Evolutionary conservation across 2,329 filamentous ascomycete genomes (phyloP).

Genomic region (Aspergillus sp.): DNA sequence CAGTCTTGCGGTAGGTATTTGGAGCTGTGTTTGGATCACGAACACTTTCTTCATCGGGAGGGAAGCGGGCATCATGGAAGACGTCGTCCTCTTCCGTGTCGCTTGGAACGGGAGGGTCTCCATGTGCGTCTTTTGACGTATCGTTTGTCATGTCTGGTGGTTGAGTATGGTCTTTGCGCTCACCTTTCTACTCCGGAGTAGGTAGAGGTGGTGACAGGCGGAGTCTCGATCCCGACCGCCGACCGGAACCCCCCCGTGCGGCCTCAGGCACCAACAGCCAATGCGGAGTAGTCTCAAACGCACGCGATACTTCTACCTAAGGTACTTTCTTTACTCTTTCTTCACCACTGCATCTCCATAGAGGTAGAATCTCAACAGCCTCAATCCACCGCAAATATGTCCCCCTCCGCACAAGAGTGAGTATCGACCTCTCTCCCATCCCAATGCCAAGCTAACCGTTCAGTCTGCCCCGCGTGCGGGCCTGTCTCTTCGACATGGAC

Average conservation of each 20-base stretch:
- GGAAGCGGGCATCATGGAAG: constrained; percentile 45
- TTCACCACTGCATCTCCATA: neutral
- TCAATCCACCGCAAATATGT: neutral
- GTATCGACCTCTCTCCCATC: neutral
- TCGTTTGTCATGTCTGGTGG: constrained; percentile 20
- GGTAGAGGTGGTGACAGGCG: too few relatives aligned
- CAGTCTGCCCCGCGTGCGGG: constrained; percentile 76
- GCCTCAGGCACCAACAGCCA: neutral
- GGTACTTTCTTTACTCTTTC: too few relatives aligned
- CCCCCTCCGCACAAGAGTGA: neutral
- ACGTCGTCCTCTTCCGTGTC: constrained; percentile 39
- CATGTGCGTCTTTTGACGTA: neutral
- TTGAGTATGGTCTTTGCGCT: too few relatives aligned
- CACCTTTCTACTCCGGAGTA: too few relatives aligned
- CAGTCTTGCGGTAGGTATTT: constrained; percentile 2
- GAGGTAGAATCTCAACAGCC: neutral
- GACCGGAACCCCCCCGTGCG: neutral
- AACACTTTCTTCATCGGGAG: constrained; percentile 49
- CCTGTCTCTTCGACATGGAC: constrained; percentile 98
- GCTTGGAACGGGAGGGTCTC: constrained; percentile 13
- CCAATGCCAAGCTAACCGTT: constrained; percentile 3
- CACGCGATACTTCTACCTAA: too few relatives aligned
- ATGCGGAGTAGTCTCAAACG: neutral
- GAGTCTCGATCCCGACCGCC: neutral
- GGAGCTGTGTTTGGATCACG: constrained; percentile 16